These are phyloP conservation scores for Pyrenophora teres DNA, from an alignment of 2,329 filamentous ascomycete species.

Conservation along the genomic window DNA sequence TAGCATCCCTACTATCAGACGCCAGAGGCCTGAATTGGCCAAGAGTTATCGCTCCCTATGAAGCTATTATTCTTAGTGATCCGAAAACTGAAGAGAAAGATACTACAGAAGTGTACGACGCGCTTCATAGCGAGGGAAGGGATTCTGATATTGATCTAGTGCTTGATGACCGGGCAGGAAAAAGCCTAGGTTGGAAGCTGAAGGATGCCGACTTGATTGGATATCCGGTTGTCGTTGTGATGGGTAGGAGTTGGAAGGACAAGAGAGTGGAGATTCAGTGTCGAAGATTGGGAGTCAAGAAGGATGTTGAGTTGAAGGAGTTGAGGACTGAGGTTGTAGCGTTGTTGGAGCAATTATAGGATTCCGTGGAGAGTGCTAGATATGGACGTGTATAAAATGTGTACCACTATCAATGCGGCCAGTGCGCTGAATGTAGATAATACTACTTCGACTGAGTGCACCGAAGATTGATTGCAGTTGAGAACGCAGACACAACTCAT, in stretches of 20 bases:
- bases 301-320: constrained; percentile 60
- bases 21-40: constrained; percentile 81
- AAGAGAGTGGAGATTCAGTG: constrained; percentile 74
- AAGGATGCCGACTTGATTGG: constrained; percentile 88
- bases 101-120: constrained; percentile 67
- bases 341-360: constrained; percentile 28
- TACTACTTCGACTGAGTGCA: too few relatives aligned
- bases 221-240: constrained; percentile 79
- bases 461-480: too few relatives aligned
- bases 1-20: constrained; percentile 77
- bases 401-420: too few relatives aligned
- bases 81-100: constrained; percentile 53
- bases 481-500: too few relatives aligned
- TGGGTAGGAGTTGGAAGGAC: constrained; percentile 60
- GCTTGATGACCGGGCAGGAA: constrained; percentile 52
- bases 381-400: too few relatives aligned
- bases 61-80: constrained; percentile 68
- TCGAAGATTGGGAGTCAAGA: constrained; percentile 66
- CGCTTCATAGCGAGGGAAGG: constrained; percentile 44
- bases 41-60: constrained; percentile 80
- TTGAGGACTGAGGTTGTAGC: constrained; percentile 52
- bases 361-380: too few relatives aligned
- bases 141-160: constrained; percentile 27
- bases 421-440: too few relatives aligned
- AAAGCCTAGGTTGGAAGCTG: constrained; percentile 80